Evolutionary conservation across 2,329 filamentous ascomycete genomes (phyloP), one percentile per base, ranked within the genome.

Genomic region (Phoma herbarum): DNA sequence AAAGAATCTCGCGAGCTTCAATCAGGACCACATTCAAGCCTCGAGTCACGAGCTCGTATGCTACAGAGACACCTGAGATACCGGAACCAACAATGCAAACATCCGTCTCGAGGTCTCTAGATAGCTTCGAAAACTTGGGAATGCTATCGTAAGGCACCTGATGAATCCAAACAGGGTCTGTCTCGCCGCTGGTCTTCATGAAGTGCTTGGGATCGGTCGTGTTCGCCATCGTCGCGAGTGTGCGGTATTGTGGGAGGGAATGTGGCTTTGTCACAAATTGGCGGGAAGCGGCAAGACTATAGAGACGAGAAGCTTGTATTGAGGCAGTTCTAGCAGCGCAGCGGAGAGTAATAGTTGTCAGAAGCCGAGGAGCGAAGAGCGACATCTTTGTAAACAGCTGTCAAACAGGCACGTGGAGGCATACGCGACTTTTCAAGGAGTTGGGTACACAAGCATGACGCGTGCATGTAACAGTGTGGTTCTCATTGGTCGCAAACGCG

Each of bases 161-260:
- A 62, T 84, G 83, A 0, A 83, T 71, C 84, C 84, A 87, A 20
- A 86, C 84, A 0, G 85, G 68, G 50, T 84, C 81, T 3, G 76
- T 81, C 18, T 77, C 73, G 33, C 84, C 84, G 0, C 83, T 84
- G 4, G 84, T 85, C 39, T 77, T 71, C 64, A 78, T 74, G 60
- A 73, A 78, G 42, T 79, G 75, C 49, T 76, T 41, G 7, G 75
- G 66, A 12, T 61, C 41, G 52, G 63, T 65, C 23, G 59, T 63
- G 35, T 39, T 39, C 18, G 35, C 35, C 64, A 69, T 67, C 3
- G 48, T 63, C 42, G 42, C 42, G 16, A 47, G 20, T 43, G 31
- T 33, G n/a, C 52, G 57, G 59, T 53, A 51, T 45, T 61, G 59
- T 41, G 28, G 46, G 2, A 43, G 14, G 23, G 26, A 46, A 5